Evolutionary conservation across 768 basidiomycete species (phyloP), one percentile per base, ranked within the genome.

Genomic region (Kondoa malvinella): DNA sequence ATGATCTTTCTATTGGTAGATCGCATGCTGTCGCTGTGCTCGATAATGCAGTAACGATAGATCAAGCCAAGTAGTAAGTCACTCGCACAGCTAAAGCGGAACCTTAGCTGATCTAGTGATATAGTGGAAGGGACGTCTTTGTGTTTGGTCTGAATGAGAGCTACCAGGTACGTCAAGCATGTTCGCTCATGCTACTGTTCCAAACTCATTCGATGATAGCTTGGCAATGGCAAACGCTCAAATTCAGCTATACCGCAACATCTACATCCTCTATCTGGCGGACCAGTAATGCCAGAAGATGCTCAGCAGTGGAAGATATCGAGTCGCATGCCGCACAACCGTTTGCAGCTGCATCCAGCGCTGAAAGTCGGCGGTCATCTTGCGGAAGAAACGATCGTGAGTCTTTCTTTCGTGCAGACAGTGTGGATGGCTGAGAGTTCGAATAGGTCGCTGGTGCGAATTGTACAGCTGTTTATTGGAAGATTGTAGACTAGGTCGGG

Each of bases 201-300:
- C n/a, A n/a, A n/a, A n/a, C n/a, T n/a, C n/a, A n/a, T n/a, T n/a
- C n/a, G n/a, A n/a, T n/a, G n/a, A n/a, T n/a, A n/a, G n/a, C 74
- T 80, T 29, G 79, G 79, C 0, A 79, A 77, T 29, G 77, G 77
- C 15, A 78, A 78, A 56, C 71, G 78, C 14, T 76, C 77, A 17
- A 78, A 77, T 67, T 71, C 78, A 8, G 74, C 78, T 4, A 73
- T 77, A 14, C 79, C 79, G 0, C 78, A 79, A 67, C 77, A 80
- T 66, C 73, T 80, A 15, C 75, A 76, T 8, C 74, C 77, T 0
- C 71, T 79, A 69, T 69, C 0, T 71, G 69, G 64, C 68, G 12
- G 29, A 59, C 4, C 27, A 64, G 15, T 33, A 64, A 15, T 62
- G 50, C 65, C 68, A 32, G 76, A 75, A 56, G 70, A 72, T 1